Base-by-base conservation (phyloP, 257 asterid species). In the Perilla frutescens region DNA sequence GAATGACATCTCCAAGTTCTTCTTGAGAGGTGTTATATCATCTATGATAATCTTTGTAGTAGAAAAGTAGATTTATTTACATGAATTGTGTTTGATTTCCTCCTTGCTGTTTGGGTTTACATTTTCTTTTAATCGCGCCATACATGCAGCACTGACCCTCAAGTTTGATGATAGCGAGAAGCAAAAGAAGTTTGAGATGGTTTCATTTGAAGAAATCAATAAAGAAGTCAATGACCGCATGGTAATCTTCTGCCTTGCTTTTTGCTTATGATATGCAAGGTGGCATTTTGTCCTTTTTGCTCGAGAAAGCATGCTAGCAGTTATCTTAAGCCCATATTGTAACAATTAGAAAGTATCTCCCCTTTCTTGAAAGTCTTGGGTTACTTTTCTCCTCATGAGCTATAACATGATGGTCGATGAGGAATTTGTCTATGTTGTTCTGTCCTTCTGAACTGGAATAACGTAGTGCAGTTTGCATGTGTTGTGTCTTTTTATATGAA, bases 1-100 rank as follows among this genome's bases (percentile, higher is more conserved):
- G 98, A 88, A 71, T 77, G 97, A 89, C 82, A 83, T 91, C 68
- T 80, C 66, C 73, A 91, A 93, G 83, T 91, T 93, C 82, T 89
- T 74, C 57, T 81, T 60, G 15, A 81, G 82, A 83, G 98, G 97
- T 90, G 40, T 57, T 70, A 65, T 20, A 20, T 20, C 26, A 20
- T 20, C 26, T 58, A 41, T 73, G 71, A 70, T 74, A 58, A 62
- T 50, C 69, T 66, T 40, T 65, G 62, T 69, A 61, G 74, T 74
- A 48, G 59, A 53, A 41, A 80, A 44, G 48, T 73, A 12, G 62
- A 40, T 69, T 51, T 62, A 34, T 55, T 76, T 51, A 57, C 65
- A 26, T 63, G n/a, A 49, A 50, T 44, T 34, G 57, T 63, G 63
- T 74, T 72, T 53, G 36, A 29, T 60, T 61, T 68, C 60, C 15